Conservation (phyloP, 306 rosid genomes). For the Lathyrus aphaca region DNA sequence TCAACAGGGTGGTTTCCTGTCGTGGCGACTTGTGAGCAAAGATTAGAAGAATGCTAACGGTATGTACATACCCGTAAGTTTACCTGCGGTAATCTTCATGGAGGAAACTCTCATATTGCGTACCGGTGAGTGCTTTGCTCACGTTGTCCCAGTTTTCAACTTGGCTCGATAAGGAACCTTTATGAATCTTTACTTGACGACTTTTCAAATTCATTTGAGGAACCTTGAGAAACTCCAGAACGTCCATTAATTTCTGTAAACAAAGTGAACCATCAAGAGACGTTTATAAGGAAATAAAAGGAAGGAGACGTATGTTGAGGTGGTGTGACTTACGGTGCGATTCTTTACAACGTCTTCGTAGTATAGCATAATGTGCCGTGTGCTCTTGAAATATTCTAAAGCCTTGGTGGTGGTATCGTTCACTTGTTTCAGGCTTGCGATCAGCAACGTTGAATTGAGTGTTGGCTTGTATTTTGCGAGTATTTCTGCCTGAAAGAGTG, state of each 20-base stretch:
- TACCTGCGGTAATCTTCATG: slow-evolving; percentile 57
- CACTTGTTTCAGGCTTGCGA: slow-evolving; percentile 65
- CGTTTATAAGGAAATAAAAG: background rate
- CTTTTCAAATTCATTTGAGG: slow-evolving; percentile 71
- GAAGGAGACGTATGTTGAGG: slow-evolving; percentile 2
- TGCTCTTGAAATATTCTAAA: slow-evolving; percentile 87
- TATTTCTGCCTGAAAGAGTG: slow-evolving; percentile 85
- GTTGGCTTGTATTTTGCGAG: slow-evolving; percentile 90
- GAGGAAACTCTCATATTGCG: slow-evolving; percentile 66
- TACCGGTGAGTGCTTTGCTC: slow-evolving; percentile 62
- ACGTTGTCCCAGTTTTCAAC: slow-evolving; percentile 73
- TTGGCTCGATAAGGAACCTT: slow-evolving; percentile 67
- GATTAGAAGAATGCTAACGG: slow-evolving; percentile 36
- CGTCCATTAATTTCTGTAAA: slow-evolving; percentile 74
- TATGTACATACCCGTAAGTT: slow-evolving; percentile 55
- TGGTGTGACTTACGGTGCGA: slow-evolving; percentile 65
- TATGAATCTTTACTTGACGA: slow-evolving; percentile 95
- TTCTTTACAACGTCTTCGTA: slow-evolving; percentile 87
- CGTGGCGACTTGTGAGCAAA: slow-evolving; percentile 27
- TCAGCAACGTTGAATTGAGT: slow-evolving; percentile 71
- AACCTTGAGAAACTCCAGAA: slow-evolving; percentile 85
- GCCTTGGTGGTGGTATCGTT: slow-evolving; percentile 76
- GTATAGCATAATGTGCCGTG: slow-evolving; percentile 72
- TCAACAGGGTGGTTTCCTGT: slow-evolving; percentile 54
- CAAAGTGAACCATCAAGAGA: slow-evolving; percentile 24